These are phyloP conservation scores for Epichloe brachyelytri DNA, from an alignment of 2,329 filamentous ascomycete species.

Conservation along the genomic window DNA sequence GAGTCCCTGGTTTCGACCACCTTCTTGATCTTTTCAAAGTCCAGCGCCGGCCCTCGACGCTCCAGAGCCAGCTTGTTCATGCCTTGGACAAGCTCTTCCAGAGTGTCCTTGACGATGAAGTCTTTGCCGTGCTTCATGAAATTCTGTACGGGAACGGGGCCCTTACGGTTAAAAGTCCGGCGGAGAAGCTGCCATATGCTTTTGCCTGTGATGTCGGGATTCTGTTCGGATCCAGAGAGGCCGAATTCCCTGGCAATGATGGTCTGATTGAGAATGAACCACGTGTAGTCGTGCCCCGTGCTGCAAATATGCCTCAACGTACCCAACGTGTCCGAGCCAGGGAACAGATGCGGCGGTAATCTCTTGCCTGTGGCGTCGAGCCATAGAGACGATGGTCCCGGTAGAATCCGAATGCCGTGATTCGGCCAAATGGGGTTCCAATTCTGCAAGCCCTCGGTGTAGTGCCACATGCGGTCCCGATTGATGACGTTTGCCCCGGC, in stretches of 20 bases:
- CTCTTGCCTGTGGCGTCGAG: conserved; percentile 47
- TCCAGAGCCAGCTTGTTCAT: conserved; percentile 44
- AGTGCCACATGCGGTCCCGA: conserved; percentile 53
- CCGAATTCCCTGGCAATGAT: conserved; percentile 51
- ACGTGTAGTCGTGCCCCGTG: conserved; percentile 50
- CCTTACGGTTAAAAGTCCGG: conserved; percentile 38
- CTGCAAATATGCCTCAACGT: conserved; percentile 46
- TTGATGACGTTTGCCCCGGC: conserved; percentile 45
- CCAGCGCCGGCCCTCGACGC: conserved; percentile 33
- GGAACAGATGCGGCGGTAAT: conserved; percentile 42
- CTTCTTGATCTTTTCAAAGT: conserved; percentile 29
- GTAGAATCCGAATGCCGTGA: conserved; percentile 48
- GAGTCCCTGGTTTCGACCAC: conserved; percentile 40
- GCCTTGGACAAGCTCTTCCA: conserved; percentile 39
- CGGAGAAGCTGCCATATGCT: conserved; percentile 38
- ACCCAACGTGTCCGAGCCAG: conserved; percentile 42
- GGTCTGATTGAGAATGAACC: conserved; percentile 46
- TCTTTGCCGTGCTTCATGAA: conserved; percentile 47
- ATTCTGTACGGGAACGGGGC: conserved; percentile 41
- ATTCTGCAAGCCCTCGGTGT: conserved; percentile 48
- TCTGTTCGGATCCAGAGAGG: conserved; percentile 50
- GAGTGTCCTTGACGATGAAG: conserved; percentile 44
- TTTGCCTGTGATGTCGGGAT: conserved; percentile 46
- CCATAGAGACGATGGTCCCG: conserved; percentile 49
- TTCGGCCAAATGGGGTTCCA: conserved; percentile 50